phyloP scores from a whole-genome alignment of 345 rosid species.

The Camelina neglecta region DNA sequence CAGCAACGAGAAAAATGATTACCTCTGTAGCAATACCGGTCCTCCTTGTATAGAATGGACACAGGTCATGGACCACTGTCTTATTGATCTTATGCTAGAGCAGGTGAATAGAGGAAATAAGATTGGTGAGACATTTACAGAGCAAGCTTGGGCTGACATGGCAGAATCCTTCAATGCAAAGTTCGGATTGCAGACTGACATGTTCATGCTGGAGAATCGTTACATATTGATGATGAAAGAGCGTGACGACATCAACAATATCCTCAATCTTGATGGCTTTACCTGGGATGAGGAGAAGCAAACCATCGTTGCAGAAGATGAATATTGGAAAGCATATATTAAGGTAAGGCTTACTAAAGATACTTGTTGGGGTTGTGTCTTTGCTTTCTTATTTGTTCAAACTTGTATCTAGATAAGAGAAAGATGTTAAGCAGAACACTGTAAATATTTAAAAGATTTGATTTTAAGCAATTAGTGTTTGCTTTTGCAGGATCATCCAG shows the following conservation, averaged over 20 bases:
- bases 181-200: slow-evolving; percentile 56
- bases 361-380: not conserved
- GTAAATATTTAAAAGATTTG: not conserved
- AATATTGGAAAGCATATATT: slow-evolving; percentile 61
- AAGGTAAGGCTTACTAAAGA: slow-evolving; percentile 50
- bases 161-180: slow-evolving; percentile 57
- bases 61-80: slow-evolving; percentile 55
- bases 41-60: slow-evolving; percentile 61
- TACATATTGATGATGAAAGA: slow-evolving; percentile 66
- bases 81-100: slow-evolving; percentile 67
- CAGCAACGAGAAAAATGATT: slow-evolving; percentile 50
- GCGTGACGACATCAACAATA: slow-evolving; percentile 55
- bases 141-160: slow-evolving; percentile 67
- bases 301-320: slow-evolving; percentile 56
- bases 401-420: not conserved
- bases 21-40: slow-evolving; percentile 33
- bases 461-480: not conserved
- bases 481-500: slow-evolving; percentile 68
- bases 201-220: slow-evolving; percentile 57
- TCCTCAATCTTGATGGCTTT: slow-evolving; percentile 61
- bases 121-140: slow-evolving; percentile 53
- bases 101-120: slow-evolving; percentile 53
- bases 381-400: not conserved
- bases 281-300: slow-evolving; percentile 66
- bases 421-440: not conserved